Percentiles rank a stretch among this genome's conserved stretches.
phyloP scores from a whole-genome alignment of 2,329 filamentous ascomycete genomes.

The Aspergillus pseudonomiae region DNA sequence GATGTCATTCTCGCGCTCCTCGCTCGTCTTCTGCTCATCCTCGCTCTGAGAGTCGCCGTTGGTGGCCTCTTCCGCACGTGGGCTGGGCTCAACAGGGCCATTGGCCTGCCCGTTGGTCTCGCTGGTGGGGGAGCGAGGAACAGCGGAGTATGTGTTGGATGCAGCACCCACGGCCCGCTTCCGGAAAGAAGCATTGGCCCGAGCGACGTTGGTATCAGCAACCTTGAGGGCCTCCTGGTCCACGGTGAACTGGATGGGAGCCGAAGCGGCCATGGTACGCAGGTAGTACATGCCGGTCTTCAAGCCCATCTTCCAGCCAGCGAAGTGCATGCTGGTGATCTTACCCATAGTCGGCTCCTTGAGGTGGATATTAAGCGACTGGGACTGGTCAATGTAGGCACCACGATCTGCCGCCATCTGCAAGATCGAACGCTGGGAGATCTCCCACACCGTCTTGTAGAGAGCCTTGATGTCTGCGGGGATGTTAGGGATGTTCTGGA shows the following conservation, averaged over 20 bases:
- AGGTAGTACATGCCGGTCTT: slow-evolving; percentile 99
- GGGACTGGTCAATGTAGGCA: slow-evolving; percentile 98
- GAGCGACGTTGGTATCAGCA: slow-evolving; percentile 76
- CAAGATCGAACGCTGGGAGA: slow-evolving; percentile 90
- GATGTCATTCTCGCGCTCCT: slow-evolving; percentile 84
- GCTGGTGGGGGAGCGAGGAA: slow-evolving; percentile 69
- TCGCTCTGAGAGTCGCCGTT: slow-evolving; percentile 51
- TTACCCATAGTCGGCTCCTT: slow-evolving; percentile 99
- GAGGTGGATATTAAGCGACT: slow-evolving; percentile 99
- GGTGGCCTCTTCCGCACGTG: slow-evolving; percentile 11
- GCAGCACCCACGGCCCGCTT: slow-evolving; percentile 68
- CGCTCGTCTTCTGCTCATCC: slow-evolving; percentile 70
- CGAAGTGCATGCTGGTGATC: slow-evolving; percentile 99
- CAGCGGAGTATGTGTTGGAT: slow-evolving; percentile 60
- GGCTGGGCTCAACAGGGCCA: background rate
- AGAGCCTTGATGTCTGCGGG: slow-evolving; percentile 92
- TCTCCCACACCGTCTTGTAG: slow-evolving; percentile 99
- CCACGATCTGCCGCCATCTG: slow-evolving; percentile 98
- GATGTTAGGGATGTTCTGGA: slow-evolving; percentile 97
- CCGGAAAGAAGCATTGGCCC: slow-evolving; percentile 61
- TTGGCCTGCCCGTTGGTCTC: slow-evolving; percentile 54
- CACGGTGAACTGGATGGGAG: slow-evolving; percentile 98
- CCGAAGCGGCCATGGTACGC: slow-evolving; percentile 93
- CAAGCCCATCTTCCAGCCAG: slow-evolving; percentile 97
- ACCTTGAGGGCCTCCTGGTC: slow-evolving; percentile 94